These are phyloP conservation scores for Wickerhamomyces tratensis DNA, from an alignment of 805 yeast genomes.

Conservation along the genomic window DNA sequence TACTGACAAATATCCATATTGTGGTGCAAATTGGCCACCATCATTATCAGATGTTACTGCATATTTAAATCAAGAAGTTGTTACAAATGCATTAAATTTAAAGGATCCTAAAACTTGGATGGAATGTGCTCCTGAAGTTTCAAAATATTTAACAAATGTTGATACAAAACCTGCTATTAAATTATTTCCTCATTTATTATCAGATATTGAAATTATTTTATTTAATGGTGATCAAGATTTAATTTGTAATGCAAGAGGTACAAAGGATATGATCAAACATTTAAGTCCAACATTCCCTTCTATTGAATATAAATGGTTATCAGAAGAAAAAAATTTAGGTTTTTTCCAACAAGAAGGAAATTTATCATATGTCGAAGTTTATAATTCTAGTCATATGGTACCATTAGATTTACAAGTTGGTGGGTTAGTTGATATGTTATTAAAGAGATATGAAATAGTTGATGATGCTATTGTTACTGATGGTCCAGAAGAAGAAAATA, in stretches of 20 bases:
- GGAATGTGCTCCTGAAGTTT: conserved; percentile 67
- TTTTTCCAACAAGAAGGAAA: conserved; percentile 48
- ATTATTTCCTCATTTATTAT: conserved; percentile 57
- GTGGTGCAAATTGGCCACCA: conserved; percentile 92
- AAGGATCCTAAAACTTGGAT: conserved; percentile 45
- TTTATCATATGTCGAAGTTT: conserved; percentile 65
- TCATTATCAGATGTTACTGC: conserved; percentile 42
- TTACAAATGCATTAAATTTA: conserved; percentile 45
- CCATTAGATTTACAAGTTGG: conserved; percentile 72
- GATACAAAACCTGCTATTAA: conserved; percentile 51
- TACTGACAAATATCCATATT: conserved; percentile 67
- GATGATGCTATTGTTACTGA: conserved; percentile 11
- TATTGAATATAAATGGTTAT: conserved; percentile 33
- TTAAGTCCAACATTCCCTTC: conserved; percentile 40
- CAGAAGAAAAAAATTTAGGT: conserved; percentile 34
- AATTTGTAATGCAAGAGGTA: conserved; percentile 78
- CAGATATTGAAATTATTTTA: conserved; percentile 49
- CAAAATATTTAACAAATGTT: conserved; percentile 37
- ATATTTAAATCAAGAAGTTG: conserved; percentile 39
- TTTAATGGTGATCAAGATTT: conserved; percentile 86
- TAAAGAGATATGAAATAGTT: conserved; percentile 13
- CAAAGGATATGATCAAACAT: conserved; percentile 51
- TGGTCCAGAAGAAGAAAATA: neutral
- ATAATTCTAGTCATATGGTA: conserved; percentile 87
- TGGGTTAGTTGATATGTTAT: conserved; percentile 52